phyloP scores from a whole-genome alignment of 345 rosid genomes.

The Salix brachista region DNA sequence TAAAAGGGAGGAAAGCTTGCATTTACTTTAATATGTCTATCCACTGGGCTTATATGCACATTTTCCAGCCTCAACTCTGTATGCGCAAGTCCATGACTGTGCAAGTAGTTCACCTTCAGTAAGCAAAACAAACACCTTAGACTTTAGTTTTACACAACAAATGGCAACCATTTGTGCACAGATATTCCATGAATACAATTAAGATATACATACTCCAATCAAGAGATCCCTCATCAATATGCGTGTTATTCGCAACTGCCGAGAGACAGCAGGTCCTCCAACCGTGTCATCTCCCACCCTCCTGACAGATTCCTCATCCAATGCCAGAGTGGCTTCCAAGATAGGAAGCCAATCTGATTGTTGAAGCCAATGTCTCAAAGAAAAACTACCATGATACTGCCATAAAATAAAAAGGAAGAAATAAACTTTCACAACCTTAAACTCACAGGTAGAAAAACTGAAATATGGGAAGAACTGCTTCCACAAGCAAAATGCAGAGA shows the following conservation, averaged over 20 bases:
- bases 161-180: neutral
- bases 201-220: constrained; percentile 67
- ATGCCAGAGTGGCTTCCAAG: constrained; percentile 83
- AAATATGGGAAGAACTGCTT: neutral
- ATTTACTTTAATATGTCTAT: constrained; percentile 86
- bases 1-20: neutral
- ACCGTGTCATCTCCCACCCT: constrained; percentile 88
- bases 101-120: constrained; percentile 89
- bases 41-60: constrained; percentile 92
- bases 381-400: constrained; percentile 93
- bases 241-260: constrained; percentile 75
- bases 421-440: neutral
- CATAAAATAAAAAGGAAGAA: constrained; percentile 4
- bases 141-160: neutral
- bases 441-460: neutral
- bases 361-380: constrained; percentile 92
- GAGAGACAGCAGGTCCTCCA: constrained; percentile 95
- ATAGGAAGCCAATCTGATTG: constrained; percentile 96
- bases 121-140: neutral
- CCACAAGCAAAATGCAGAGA: neutral
- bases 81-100: constrained; percentile 96
- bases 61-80: constrained; percentile 94
- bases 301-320: constrained; percentile 86
- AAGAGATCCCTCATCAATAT: constrained; percentile 83
- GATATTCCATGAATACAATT: neutral